Percentiles rank a stretch among this genome's conserved stretches.
Evolutionary conservation across 257 asterid species (phyloP).

Genomic region (Schizonepeta tenuifolia): DNA sequence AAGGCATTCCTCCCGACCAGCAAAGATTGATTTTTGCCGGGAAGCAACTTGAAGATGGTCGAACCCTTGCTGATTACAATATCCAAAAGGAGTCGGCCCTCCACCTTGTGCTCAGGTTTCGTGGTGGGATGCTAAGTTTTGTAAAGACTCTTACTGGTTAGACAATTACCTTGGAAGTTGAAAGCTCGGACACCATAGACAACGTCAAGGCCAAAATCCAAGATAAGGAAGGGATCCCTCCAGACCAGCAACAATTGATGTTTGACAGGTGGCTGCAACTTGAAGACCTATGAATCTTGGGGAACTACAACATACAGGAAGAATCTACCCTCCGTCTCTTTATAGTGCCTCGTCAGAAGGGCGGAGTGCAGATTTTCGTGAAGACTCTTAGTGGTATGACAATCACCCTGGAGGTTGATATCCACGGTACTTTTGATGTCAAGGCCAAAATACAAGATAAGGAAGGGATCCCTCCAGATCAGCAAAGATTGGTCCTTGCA

Average conservation of each 20-base stretch:
- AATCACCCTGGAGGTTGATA: neutral
- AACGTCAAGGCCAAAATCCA: too few relatives aligned
- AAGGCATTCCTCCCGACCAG: neutral
- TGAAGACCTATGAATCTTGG: too few relatives aligned
- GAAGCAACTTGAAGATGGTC: neutral
- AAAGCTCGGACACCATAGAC: too few relatives aligned
- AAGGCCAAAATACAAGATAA: neutral
- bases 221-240: too few relatives aligned
- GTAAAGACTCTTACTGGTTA: neutral
- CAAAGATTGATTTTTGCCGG: neutral
- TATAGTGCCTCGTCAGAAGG: too few relatives aligned
- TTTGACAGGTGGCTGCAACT: too few relatives aligned
- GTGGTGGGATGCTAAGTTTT: neutral
- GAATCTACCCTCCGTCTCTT: too few relatives aligned
- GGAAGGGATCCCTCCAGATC: neutral
- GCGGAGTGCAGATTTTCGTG: neutral
- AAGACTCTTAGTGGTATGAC: neutral
- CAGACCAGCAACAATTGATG: too few relatives aligned
- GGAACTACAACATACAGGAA: too few relatives aligned
- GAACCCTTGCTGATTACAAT: neutral
- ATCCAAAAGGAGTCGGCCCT: neutral
- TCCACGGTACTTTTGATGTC: neutral
- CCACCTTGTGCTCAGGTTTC: neutral
- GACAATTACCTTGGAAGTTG: neutral
- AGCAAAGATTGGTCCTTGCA: neutral